Evolutionary conservation across 116 monocot genomes (phyloP).

Genomic region (Cymodocea nodosa): DNA sequence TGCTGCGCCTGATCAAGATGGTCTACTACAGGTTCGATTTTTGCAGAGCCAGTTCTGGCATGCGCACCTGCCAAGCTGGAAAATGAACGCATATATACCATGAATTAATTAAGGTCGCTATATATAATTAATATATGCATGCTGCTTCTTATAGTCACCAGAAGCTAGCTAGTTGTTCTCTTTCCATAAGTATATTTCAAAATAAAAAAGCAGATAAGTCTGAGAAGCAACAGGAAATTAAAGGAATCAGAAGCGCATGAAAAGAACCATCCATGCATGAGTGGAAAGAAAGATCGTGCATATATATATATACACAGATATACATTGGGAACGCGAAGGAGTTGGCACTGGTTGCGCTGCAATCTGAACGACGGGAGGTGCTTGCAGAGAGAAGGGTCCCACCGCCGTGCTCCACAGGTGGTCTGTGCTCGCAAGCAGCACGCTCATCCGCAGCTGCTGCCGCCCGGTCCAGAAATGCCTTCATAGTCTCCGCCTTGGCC

Average conservation of each 20-base stretch:
- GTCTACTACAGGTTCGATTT: not conserved
- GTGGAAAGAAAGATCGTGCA: not conserved
- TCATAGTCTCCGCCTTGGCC: slow-evolving; percentile 31
- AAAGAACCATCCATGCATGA: not conserved
- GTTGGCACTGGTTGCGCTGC: slow-evolving; percentile 30
- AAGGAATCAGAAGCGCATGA: not conserved
- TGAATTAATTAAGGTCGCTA: not conserved
- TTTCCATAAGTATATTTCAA: too few species aligned
- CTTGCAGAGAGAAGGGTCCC: slow-evolving; percentile 5
- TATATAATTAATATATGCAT: not conserved
- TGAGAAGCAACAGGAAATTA: too few species aligned
- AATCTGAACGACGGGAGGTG: slow-evolving; percentile 32
- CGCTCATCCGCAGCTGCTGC: slow-evolving; percentile 1
- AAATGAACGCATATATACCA: not conserved
- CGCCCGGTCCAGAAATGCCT: slow-evolving; percentile 12
- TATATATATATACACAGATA: not conserved
- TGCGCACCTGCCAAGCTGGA: slow-evolving; percentile 2
- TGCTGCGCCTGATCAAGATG: not conserved
- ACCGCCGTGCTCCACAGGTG: not conserved
- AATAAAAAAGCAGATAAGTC: too few species aligned
- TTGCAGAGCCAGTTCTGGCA: not conserved
- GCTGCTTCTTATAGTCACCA: too few species aligned
- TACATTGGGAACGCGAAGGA: slow-evolving; percentile 73
- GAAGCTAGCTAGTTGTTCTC: too few species aligned
- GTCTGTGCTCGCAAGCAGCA: slow-evolving; percentile 1